phyloP scores from a whole-genome alignment of 768 basidiomycete genomes.

The Ramaria sp. region DNA sequence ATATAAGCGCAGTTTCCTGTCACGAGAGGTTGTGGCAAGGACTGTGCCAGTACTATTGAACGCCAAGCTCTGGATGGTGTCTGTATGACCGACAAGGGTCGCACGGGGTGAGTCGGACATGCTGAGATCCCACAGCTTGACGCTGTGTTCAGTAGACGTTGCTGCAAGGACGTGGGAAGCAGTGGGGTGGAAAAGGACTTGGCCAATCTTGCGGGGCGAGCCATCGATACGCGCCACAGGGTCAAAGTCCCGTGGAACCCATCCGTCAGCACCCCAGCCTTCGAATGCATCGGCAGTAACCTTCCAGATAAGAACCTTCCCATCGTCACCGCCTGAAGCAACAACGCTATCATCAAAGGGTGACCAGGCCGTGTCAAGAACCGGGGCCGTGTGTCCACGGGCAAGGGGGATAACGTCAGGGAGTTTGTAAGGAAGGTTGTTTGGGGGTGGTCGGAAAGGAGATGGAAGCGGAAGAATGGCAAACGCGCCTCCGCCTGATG shows the following conservation, averaged over 20 bases:
- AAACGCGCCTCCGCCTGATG: slow-evolving; percentile 88
- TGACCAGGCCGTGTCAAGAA: slow-evolving; percentile 95
- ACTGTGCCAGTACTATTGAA: slow-evolving; percentile 76
- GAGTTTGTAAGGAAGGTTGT: slow-evolving; percentile 60
- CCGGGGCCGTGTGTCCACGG: slow-evolving; percentile 72
- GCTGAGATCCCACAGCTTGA: slow-evolving; percentile 88
- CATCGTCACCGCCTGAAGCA: slow-evolving; percentile 90
- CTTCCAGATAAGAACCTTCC: slow-evolving; percentile 88
- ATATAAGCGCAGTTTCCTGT: slow-evolving; percentile 86
- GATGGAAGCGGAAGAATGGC: slow-evolving; percentile 84
- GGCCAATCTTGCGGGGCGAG: slow-evolving; percentile 83
- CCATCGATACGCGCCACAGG: slow-evolving; percentile 75
- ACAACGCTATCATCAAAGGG: slow-evolving; percentile 88
- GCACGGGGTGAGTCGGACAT: slow-evolving; percentile 52
- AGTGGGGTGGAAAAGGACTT: slow-evolving; percentile 89
- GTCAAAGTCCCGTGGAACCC: slow-evolving; percentile 75
- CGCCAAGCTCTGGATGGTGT: slow-evolving; percentile 77
- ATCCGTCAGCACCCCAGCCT: slow-evolving; percentile 75
- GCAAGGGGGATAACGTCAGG: slow-evolving; percentile 91
- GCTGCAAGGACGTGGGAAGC: slow-evolving; percentile 79
- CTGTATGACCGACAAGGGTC: slow-evolving; percentile 65
- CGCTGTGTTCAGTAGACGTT: slow-evolving; percentile 73
- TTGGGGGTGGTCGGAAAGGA: slow-evolving; percentile 43
- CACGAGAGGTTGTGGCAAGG: slow-evolving; percentile 83
- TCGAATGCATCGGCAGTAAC: slow-evolving; percentile 60